Percentiles rank a stretch among this genome's conserved stretches.
Conservation (phyloP, 257 asterid species). For the Lavandula angustifolia region DNA sequence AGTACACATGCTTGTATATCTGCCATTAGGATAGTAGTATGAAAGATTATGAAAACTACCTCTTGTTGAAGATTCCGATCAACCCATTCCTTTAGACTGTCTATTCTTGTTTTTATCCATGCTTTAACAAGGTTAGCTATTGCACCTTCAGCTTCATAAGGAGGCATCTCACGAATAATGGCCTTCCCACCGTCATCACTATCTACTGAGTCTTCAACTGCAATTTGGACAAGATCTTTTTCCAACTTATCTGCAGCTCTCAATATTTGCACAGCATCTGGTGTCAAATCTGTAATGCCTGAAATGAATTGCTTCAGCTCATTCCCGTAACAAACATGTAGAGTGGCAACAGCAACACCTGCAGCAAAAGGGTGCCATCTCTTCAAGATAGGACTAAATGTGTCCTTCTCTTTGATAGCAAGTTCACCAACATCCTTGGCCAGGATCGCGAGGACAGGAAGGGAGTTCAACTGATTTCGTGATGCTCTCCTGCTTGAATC, state of each 20-base stretch:
- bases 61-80: conserved; percentile 97
- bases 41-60: conserved; percentile 46
- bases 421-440: conserved; percentile 95
- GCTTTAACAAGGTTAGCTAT: conserved; percentile 81
- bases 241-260: conserved; percentile 98
- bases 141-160: conserved; percentile 92
- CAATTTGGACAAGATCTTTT: conserved; percentile 89
- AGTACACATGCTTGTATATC: not conserved
- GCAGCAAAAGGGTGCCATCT: conserved; percentile 98
- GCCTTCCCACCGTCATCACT: conserved; percentile 99
- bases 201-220: conserved; percentile 97
- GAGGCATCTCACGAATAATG: conserved; percentile 98
- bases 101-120: conserved; percentile 91
- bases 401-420: conserved; percentile 72
- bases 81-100: conserved; percentile 85
- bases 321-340: conserved; percentile 88
- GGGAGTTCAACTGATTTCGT: conserved; percentile 81
- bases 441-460: conserved; percentile 89
- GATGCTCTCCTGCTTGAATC: conserved; percentile 96
- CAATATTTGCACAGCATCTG: conserved; percentile 89
- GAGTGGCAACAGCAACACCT: conserved; percentile 97
- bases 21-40: not conserved
- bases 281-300: conserved; percentile 85
- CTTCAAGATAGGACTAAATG: conserved; percentile 87
- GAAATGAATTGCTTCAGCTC: conserved; percentile 91